Conservation (phyloP, 495 filamentous ascomycete genomes). For the Talaromyces ruber region DNA sequence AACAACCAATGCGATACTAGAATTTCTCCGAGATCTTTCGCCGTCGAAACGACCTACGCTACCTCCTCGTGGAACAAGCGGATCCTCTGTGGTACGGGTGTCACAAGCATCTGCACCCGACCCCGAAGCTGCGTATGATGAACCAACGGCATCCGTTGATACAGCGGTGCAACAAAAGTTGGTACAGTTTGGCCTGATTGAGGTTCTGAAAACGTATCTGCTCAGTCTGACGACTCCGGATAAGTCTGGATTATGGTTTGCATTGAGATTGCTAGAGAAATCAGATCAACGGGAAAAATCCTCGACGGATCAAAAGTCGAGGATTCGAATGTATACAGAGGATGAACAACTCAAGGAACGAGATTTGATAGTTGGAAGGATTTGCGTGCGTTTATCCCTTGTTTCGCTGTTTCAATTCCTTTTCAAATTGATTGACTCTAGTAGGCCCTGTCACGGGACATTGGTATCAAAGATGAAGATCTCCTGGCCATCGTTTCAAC, state of each 20-base stretch:
- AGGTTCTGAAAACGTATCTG: constrained; percentile 75
- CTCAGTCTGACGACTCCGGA: constrained; percentile 45
- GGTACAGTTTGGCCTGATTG: constrained; percentile 78
- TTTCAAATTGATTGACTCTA: background rate
- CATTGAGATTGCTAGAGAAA: constrained; percentile 66
- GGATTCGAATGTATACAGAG: constrained; percentile 51
- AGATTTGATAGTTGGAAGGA: constrained; percentile 66
- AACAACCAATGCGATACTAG: constrained; percentile 64
- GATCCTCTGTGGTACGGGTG: constrained; percentile 26
- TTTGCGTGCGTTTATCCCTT: constrained; percentile 40
- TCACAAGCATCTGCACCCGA: constrained; percentile 58
- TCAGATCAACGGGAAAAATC: constrained; percentile 53
- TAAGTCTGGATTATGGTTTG: constrained; percentile 63
- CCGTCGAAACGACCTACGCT: constrained; percentile 65
- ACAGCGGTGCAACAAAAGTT: constrained; percentile 56
- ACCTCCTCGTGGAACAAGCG: constrained; percentile 58
- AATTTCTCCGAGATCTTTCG: constrained; percentile 66
- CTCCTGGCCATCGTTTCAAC: constrained; percentile 36
- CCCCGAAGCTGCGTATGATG: constrained; percentile 58
- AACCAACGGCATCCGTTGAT: constrained; percentile 43
- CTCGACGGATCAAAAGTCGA: constrained; percentile 42
- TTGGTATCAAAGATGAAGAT: constrained; percentile 46
- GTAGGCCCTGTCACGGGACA: constrained; percentile 65
- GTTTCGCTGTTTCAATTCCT: background rate
- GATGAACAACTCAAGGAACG: constrained; percentile 54